Percentiles rank a stretch among this genome's conserved stretches.
Evolutionary conservation across 257 asterid genomes (phyloP).

Genomic region (Solanum tacnaense): DNA sequence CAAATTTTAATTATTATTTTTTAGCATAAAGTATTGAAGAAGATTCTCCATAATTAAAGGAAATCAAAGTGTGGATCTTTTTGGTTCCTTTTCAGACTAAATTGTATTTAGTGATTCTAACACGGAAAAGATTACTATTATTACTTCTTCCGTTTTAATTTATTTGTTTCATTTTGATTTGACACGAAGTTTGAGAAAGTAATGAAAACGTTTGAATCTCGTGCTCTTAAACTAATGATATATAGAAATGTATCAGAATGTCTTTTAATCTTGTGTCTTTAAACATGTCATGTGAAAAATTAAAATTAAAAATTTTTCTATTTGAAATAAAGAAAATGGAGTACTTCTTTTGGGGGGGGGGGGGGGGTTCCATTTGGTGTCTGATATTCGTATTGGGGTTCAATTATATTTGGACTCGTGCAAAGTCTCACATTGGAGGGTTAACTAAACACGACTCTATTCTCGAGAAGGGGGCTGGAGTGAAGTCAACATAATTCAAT

Average conservation of each 20-base stretch:
- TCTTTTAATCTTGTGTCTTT: rapidly evolving
- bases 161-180: background rate
- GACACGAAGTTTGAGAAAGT: background rate
- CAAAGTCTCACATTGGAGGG: background rate
- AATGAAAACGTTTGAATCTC: background rate
- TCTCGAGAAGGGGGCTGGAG: background rate
- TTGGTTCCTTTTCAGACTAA: background rate
- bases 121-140: background rate
- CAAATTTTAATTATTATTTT: too few relatives aligned
- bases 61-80: background rate
- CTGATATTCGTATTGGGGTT: background rate
- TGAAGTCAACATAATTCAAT: background rate
- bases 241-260: background rate
- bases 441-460: background rate
- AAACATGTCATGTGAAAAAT: background rate
- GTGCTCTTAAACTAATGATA: background rate
- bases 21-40: background rate
- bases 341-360: too few relatives aligned
- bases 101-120: background rate
- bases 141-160: background rate
- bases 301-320: background rate
- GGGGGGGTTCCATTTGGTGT: background rate
- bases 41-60: background rate
- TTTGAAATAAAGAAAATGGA: background rate
- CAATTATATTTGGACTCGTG: background rate